phyloP scores from a whole-genome alignment of 179 eudicot genomes.

The Camellia oleifera region DNA sequence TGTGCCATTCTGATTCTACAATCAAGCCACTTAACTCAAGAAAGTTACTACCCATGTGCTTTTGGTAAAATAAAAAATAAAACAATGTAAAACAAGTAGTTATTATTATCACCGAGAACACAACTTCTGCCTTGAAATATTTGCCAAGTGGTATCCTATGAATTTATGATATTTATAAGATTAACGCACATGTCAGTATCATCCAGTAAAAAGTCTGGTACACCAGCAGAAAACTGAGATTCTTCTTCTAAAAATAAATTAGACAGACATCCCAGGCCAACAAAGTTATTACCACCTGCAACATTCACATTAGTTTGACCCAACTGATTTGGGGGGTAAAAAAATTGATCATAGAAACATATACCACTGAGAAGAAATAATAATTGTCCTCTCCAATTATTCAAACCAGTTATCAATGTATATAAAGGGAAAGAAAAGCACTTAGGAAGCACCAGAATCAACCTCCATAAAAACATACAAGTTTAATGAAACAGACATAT shows the following conservation, averaged over 20 bases:
- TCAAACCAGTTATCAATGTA: background rate
- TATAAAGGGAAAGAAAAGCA: background rate
- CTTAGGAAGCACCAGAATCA: background rate
- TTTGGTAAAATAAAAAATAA: background rate
- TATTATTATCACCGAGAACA: background rate
- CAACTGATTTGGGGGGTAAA: background rate
- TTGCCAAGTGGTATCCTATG: background rate
- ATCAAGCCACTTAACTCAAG: background rate
- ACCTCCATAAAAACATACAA: background rate
- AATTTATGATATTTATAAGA: background rate
- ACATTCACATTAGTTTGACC: background rate
- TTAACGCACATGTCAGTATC: background rate
- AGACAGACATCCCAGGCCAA: background rate
- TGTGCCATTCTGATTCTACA: no score
- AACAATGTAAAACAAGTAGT: background rate
- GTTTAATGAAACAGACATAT: slow-evolving; percentile 4
- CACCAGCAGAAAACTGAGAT: background rate
- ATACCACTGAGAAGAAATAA: background rate
- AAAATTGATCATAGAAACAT: background rate
- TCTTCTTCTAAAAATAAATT: background rate
- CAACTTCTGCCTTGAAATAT: background rate
- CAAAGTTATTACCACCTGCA: background rate
- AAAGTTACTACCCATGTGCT: background rate
- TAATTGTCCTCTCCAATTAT: background rate
- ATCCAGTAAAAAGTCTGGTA: background rate